Percentiles rank a stretch among this genome's conserved stretches.
Conservation (phyloP, 257 asterid genomes). For the Penstemon davidsonii region DNA sequence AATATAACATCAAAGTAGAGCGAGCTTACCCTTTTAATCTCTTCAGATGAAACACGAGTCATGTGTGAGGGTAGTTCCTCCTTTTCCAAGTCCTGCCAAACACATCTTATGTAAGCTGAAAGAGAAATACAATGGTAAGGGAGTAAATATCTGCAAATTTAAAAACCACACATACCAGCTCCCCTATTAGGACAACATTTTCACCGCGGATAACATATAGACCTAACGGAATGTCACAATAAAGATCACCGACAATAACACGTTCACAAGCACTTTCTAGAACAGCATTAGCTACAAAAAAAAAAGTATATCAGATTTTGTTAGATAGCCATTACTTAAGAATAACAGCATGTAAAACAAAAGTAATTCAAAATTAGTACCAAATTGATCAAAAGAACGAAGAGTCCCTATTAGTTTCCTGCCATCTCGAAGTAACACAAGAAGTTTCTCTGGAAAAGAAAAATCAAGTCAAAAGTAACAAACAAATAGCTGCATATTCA, state of each 20-base stretch:
- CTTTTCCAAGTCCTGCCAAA: conserved; percentile 72
- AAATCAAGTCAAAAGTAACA: neutral
- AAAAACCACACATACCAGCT: conserved; percentile 63
- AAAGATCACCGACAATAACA: conserved; percentile 84
- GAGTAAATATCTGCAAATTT: conserved; percentile 4
- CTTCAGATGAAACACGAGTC: conserved; percentile 72
- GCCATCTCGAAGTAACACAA: conserved; percentile 75
- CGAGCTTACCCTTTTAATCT: conserved; percentile 72
- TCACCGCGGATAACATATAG: conserved; percentile 93
- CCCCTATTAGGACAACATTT: conserved; percentile 96
- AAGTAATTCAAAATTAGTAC: conserved; percentile 38
- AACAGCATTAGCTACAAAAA: conserved; percentile 83
- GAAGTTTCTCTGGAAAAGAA: conserved; percentile 60
- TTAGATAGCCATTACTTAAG: conserved; percentile 16
- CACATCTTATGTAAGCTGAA: conserved; percentile 17
- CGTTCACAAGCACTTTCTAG: conserved; percentile 98
- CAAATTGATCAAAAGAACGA: conserved; percentile 85
- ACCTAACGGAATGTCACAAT: conserved; percentile 91
- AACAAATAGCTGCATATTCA: neutral
- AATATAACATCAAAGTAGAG: neutral
- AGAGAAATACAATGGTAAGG: neutral
- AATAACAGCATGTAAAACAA: neutral
- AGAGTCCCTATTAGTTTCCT: conserved; percentile 71
- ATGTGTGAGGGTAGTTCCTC: conserved; percentile 87
- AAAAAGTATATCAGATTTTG: conserved; percentile 13